These are phyloP conservation scores for Leccinum barrowsii DNA, from an alignment of 768 basidiomycete genomes.

Conservation along the genomic window DNA sequence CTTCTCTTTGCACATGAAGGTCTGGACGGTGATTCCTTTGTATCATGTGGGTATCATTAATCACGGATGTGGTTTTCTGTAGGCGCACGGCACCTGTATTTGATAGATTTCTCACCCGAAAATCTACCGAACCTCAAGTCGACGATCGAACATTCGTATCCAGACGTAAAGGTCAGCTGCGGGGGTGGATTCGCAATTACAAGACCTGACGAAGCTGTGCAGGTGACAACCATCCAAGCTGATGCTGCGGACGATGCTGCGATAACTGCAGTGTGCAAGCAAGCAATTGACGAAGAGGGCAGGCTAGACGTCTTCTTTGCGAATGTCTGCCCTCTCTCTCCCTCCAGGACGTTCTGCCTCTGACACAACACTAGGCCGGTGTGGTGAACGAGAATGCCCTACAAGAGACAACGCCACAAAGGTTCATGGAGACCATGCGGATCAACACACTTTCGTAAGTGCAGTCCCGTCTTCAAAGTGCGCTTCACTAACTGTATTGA, in stretches of 20 bases:
- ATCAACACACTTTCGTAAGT: slow-evolving; percentile 67
- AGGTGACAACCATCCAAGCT: slow-evolving; percentile 76
- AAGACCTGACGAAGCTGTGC: slow-evolving; percentile 10
- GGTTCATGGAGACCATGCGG: slow-evolving; percentile 73
- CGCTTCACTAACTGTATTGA: background rate
- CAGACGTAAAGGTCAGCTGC: slow-evolving; percentile 67
- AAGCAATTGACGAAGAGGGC: slow-evolving; percentile 76
- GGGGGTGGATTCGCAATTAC: background rate
- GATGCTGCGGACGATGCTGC: slow-evolving; percentile 81
- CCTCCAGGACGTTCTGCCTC: background rate
- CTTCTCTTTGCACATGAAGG: slow-evolving; percentile 80
- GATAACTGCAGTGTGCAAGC: slow-evolving; percentile 65
- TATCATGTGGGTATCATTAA: slow-evolving; percentile 2
- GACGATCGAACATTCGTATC: slow-evolving; percentile 62
- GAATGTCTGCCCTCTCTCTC: slow-evolving; percentile 52
- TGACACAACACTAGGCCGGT: slow-evolving; percentile 54
- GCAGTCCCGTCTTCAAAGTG: slow-evolving; percentile 2
- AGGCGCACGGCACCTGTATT: slow-evolving; percentile 78
- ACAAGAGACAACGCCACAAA: slow-evolving; percentile 53
- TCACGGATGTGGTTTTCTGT: background rate
- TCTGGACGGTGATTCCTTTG: slow-evolving; percentile 22
- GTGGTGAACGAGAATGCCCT: slow-evolving; percentile 45
- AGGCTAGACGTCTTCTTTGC: slow-evolving; percentile 93
- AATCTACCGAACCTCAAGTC: slow-evolving; percentile 70
- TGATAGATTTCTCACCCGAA: slow-evolving; percentile 65